phyloP scores from a whole-genome alignment of 2,329 filamentous ascomycete genomes.

The Trichoderma breve region DNA sequence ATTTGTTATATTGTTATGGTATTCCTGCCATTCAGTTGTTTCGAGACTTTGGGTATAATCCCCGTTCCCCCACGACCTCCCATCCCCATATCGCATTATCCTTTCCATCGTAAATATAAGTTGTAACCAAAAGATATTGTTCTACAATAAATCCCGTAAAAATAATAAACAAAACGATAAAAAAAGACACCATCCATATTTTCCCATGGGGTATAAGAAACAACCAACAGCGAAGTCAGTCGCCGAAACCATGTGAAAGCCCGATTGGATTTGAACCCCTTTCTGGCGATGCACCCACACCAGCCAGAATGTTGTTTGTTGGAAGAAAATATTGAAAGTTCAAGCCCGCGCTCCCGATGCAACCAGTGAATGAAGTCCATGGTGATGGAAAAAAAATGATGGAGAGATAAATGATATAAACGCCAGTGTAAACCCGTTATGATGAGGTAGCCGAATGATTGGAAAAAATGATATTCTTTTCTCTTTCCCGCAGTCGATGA shows the following conservation, averaged over 20 bases:
- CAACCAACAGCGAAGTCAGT: neutral
- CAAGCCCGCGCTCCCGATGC: conserved; percentile 13
- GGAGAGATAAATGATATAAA: neutral
- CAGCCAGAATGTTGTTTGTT: neutral
- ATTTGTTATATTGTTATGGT: conserved; percentile 30
- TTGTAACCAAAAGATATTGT: neutral
- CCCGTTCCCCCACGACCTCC: neutral
- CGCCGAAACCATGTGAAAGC: neutral
- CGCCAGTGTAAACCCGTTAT: conserved; percentile 13
- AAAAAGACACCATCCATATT: neutral
- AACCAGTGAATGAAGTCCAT: conserved; percentile 14
- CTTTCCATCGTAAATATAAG: neutral
- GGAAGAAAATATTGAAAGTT: neutral
- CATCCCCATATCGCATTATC: conserved; percentile 2
- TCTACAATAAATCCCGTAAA: conserved; percentile 6
- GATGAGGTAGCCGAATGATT: neutral
- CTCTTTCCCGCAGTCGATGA: conserved; percentile 10
- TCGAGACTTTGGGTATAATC: neutral
- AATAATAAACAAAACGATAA: neutral
- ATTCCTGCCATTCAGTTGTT: conserved; percentile 38
- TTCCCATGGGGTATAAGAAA: conserved; percentile 7
- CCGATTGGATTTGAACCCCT: neutral
- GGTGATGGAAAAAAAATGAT: neutral
- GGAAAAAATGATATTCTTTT: conserved; percentile 1
- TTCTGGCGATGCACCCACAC: neutral